Percentiles rank a stretch among this genome's conserved stretches.
These are phyloP conservation scores for Hypoxylon perforatum DNA, from an alignment of 495 filamentous ascomycete genomes.

Conservation along the genomic window DNA sequence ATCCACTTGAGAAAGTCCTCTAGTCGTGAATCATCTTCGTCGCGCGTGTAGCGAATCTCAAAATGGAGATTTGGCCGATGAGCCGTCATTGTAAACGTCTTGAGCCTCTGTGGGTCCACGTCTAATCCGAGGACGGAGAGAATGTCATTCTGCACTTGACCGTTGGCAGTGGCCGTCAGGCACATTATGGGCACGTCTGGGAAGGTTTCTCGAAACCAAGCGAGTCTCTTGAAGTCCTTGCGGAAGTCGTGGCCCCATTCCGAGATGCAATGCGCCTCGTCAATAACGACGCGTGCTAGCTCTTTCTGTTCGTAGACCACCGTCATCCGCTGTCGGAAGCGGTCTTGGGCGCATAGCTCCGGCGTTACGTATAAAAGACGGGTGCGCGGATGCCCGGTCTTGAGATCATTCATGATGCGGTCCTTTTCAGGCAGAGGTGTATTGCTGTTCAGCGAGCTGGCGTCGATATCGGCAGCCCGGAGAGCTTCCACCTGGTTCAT, in stretches of 20 bases:
- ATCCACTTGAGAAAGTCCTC: slow-evolving; percentile 79
- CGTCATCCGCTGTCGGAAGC: slow-evolving; percentile 78
- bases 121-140: slow-evolving; percentile 77
- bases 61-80: slow-evolving; percentile 89
- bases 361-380: slow-evolving; percentile 94
- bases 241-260: slow-evolving; percentile 99
- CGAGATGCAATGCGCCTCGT: slow-evolving; percentile 96
- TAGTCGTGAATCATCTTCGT: slow-evolving; percentile 77
- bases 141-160: slow-evolving; percentile 81
- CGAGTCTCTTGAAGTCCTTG: slow-evolving; percentile 88
- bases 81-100: slow-evolving; percentile 82
- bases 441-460: slow-evolving; percentile 87
- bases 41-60: slow-evolving; percentile 85
- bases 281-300: slow-evolving; percentile 85
- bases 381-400: slow-evolving; percentile 84
- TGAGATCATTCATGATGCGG: slow-evolving; percentile 79
- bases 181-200: slow-evolving; percentile 90
- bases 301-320: slow-evolving; percentile 84
- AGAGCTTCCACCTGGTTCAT: slow-evolving; percentile 92
- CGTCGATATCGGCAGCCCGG: slow-evolving; percentile 75
- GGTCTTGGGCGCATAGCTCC: slow-evolving; percentile 82
- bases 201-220: slow-evolving; percentile 83
- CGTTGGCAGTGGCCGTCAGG: slow-evolving; percentile 89
- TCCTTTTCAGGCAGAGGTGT: slow-evolving; percentile 71
- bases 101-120: slow-evolving; percentile 61